Evolutionary conservation across 768 basidiomycete genomes (phyloP), one percentile per base, ranked within the genome.

Genomic region (Boletales sp.): DNA sequence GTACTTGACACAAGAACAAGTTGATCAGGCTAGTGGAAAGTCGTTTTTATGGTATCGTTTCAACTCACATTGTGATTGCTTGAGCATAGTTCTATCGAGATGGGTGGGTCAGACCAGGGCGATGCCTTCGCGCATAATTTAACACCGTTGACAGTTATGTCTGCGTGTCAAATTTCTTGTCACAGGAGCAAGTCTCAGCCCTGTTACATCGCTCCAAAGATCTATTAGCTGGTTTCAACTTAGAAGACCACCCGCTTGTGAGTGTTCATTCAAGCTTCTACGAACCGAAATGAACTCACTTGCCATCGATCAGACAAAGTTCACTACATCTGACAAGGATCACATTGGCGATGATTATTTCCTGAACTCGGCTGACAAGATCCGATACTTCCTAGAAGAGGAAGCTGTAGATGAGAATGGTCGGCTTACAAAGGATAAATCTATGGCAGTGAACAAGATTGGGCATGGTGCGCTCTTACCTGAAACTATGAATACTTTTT

Each of bases 321-420:
- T 99, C 69, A 89, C 87, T 14, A 94, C 93, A 0, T 69, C 67
- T 6, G 84, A 89, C 51, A 72, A 80, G 50, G 74, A 84, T 46
- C 90, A 93, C 58, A 77, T 92, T 21, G 94, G 94, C 1, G 94
- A 98, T 62, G 83, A 91, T 30, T 98, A 98, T 68, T 99, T 99
- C 62, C 73, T 99, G 41, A 79, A 73, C 29, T 94, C 91, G 1
- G 91, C 92, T 2, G 92, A 97, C 68, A 97, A 97, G 76, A 90
- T 98, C 74, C 84, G 89, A 7, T 98, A 85, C 68, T 98, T 99
- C 69, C 74, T 99, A 39, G 97, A 98, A 64, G 86, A 90, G 57
- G 91, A 87, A 43, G 92, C 94, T 1, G 74, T 97, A 7, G 79
- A 84, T 52, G 58, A 70, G 21, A 66, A 80, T 30, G 87, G 91